Evolutionary conservation across 2,329 filamentous ascomycete genomes (phyloP), one percentile per base, ranked within the genome.

Genomic region (Penicillium rolfsii): DNA sequence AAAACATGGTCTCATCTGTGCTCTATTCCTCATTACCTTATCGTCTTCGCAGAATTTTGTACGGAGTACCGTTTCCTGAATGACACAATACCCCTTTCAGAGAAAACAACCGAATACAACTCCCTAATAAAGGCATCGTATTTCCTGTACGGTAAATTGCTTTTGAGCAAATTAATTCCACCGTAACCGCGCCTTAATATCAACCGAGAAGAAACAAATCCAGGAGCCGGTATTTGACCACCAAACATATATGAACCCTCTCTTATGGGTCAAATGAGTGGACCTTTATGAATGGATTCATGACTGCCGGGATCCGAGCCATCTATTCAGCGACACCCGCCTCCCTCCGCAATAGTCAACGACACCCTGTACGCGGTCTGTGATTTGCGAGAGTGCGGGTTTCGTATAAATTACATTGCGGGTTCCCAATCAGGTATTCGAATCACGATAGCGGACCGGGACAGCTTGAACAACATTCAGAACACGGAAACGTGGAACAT

Each of bases 371-470:
- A 3, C 4, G 6, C 26, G 46, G n/a, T 26, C 12, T 33, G 35
- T 56, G 41, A 49, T 64, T 52, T 45, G 46, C 35, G 56, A 46
- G 33, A 40, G 33, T 38, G 30, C 11, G 19, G 50, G 64, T 66
- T 64, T 66, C 62, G 59, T 50, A 64, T 66, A 54, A 56, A 66
- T 63, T 63, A 60, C 36, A 48, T 56, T 40, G 49, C 57, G 52
- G 55, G 49, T 48, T 58, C 49, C 8, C 22, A 43, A 14, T 35
- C 48, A 50, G 11, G 24, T 9, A 33, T 33, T 11, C 30, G 30
- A 4, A 14, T 35, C 48, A 50, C n/a, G 30, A 35, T 49, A 60
- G 53, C 7, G 40, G 40, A 14, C 35, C 35, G 35, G 35, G 33
- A 35, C 33, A 35, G 14, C 35, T 12, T 2, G 7, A 2, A 8